Evolutionary conservation across 148 eudicot genomes (phyloP), one percentile per base, ranked within the genome.

Genomic region (Camellia lanceoleosa): DNA sequence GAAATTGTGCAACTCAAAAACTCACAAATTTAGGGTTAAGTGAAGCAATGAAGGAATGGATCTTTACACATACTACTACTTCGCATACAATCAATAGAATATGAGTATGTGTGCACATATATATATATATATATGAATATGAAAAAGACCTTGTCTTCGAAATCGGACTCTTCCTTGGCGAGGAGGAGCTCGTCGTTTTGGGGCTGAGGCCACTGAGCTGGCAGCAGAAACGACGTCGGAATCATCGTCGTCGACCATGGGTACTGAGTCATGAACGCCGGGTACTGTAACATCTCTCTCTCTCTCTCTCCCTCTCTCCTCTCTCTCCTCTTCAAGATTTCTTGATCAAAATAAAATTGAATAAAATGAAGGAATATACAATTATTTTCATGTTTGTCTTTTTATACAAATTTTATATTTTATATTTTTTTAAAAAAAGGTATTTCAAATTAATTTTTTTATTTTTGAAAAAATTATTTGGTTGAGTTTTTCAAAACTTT

Each of bases 91-190:
- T 30, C 61, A 58, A 58, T 9, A 58, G 51, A 41, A 75, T 62
- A 75, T 60, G 43, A n/a, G 63, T 44, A 5, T 52, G 18, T 56
- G 5, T 18, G 18, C 10, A 68, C 0, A 18, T 19, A 20, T 3
- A 68, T 23, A 47, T 11, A 68, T 7, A 18, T 19, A 20, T 3
- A 68, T 23, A 47, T 11, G 38, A 5, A 5, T 4, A 76, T 41
- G 75, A 70, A 62, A 14, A 60, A 6, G 38, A 95, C 98, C 97
- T 93, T 93, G 2, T 91, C 89, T 71, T 88, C 90, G 81, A 81
- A 87, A 20, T 93, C 93, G 71, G 94, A 83, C 82, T 95, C 98
- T 79, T 93, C 96, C 79, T 88, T 76, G 80, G 96, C 92, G 52
- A 95, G 91, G 55, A 90, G 92, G 71, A 87, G 79, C 76, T 95